These are phyloP conservation scores for Boeremia exigua DNA, from an alignment of 2,329 filamentous ascomycete genomes.

Conservation along the genomic window DNA sequence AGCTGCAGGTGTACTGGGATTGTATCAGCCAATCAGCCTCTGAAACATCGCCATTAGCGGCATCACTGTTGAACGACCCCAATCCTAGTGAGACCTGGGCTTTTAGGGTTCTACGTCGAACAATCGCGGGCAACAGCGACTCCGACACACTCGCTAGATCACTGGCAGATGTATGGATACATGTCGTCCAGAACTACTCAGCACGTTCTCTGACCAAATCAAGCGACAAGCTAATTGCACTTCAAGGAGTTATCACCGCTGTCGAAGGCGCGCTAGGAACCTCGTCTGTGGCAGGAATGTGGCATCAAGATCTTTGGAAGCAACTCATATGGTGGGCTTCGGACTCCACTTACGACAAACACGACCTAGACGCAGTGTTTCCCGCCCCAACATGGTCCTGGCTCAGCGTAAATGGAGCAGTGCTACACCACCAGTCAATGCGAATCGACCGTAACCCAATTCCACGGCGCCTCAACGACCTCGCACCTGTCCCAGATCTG, in stretches of 20 bases:
- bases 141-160: background rate
- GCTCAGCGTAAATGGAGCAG: background rate
- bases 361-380: background rate
- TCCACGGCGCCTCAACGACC: background rate
- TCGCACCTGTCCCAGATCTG: background rate
- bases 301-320: background rate
- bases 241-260: slow-evolving; percentile 10
- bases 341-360: background rate
- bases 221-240: slow-evolving; percentile 12
- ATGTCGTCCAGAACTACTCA: slow-evolving; percentile 16
- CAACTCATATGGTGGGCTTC: background rate
- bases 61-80: slow-evolving; percentile 9
- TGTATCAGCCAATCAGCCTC: slow-evolving; percentile 16
- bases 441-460: background rate
- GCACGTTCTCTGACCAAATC: slow-evolving; percentile 5
- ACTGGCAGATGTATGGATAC: slow-evolving; percentile 8
- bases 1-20: slow-evolving; percentile 16
- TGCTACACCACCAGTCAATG: background rate
- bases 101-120: slow-evolving; percentile 12
- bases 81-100: slow-evolving; percentile 18
- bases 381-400: background rate
- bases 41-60: slow-evolving; percentile 17
- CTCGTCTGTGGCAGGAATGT: background rate
- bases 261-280: background rate
- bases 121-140: background rate